Percentiles rank a stretch among this genome's conserved stretches.
phyloP scores from a whole-genome alignment of 2,329 filamentous ascomycete species.

The Tolypocladium nubicola region DNA sequence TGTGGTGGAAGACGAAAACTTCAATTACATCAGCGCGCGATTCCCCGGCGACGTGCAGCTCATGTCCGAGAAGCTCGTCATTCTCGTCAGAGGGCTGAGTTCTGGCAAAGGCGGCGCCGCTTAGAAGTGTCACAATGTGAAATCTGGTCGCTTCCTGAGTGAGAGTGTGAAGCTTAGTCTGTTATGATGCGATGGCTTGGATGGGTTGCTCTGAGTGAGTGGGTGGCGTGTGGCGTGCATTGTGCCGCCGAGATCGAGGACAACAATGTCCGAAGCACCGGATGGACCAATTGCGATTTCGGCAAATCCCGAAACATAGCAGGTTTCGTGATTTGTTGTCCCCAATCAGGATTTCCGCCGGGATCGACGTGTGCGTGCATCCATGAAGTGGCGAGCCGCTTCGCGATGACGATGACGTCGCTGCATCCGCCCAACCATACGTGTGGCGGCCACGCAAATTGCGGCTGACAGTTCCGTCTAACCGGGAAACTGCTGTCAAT shows the following conservation, averaged over 20 bases:
- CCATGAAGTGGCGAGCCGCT: neutral
- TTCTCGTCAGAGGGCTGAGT: neutral
- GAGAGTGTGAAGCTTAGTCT: no score
- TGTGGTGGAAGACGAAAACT: slow-evolving; percentile 34
- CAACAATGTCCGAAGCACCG: no score
- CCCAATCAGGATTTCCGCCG: neutral
- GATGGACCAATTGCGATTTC: no score
- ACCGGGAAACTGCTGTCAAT: neutral
- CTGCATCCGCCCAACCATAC: neutral
- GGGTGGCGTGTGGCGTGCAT: no score
- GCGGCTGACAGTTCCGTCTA: neutral
- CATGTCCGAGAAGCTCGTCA: slow-evolving; percentile 8
- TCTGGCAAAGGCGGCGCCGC: neutral
- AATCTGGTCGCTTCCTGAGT: neutral
- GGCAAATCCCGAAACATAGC: neutral
- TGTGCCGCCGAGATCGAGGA: no score
- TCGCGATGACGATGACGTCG: neutral
- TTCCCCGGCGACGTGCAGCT: slow-evolving; percentile 31
- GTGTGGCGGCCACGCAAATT: neutral
- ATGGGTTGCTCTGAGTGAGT: no score
- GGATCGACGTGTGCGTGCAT: neutral
- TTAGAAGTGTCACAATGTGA: neutral
- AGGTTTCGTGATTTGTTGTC: neutral
- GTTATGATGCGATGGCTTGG: no score
- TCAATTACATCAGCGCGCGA: slow-evolving; percentile 38